These are phyloP conservation scores for Ceratocystiopsis sp. DNA, from an alignment of 2,329 filamentous ascomycete genomes.

Conservation along the genomic window DNA sequence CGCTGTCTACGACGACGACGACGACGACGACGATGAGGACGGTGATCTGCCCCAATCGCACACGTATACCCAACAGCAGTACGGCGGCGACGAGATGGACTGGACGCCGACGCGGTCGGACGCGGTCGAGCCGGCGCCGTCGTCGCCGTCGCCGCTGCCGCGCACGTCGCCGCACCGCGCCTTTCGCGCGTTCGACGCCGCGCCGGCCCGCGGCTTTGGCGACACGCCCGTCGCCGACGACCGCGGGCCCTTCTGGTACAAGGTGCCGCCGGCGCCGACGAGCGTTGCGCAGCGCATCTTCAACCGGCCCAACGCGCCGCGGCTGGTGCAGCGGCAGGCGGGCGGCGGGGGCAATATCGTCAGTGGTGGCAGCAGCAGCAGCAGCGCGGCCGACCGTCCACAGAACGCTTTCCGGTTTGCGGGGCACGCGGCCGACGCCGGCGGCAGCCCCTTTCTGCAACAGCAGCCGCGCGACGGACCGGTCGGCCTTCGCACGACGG, in stretches of 20 bases:
- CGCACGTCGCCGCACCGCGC: constrained; percentile 33
- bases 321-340: constrained; percentile 17
- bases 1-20: no score
- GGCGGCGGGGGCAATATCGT: constrained; percentile 20
- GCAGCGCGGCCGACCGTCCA: not conserved
- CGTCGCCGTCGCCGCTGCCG: constrained; percentile 18
- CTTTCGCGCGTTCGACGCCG: constrained; percentile 28
- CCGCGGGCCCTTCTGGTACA: constrained; percentile 47
- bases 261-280: constrained; percentile 50
- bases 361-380: no score
- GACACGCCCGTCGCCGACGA: constrained; percentile 27
- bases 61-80: no score
- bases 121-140: constrained; percentile 41
- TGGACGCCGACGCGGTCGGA: constrained; percentile 47
- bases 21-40: no score
- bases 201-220: constrained; percentile 26
- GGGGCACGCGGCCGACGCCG: no score
- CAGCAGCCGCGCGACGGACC: not conserved
- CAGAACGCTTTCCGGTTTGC: no score
- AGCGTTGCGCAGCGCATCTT: constrained; percentile 44
- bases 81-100: constrained; percentile 50
- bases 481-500: not conserved
- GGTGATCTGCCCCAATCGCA: no score
- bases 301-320: constrained; percentile 41
- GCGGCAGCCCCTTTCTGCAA: not conserved